phyloP scores from a whole-genome alignment of 2,329 filamentous ascomycete species.

The Immersiporthe knoxdaviesiana region DNA sequence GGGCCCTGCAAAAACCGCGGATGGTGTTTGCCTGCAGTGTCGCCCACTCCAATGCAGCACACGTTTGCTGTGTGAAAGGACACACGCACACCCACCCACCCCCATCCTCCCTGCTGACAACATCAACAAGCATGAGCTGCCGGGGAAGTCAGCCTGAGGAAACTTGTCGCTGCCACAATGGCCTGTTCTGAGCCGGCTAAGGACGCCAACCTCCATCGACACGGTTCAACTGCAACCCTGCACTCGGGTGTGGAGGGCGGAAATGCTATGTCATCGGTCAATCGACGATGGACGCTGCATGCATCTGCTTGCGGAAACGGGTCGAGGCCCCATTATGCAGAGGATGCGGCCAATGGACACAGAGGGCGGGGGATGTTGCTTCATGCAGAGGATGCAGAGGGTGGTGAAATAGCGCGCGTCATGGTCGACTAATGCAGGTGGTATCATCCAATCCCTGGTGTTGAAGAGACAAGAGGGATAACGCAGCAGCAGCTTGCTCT shows the following conservation, averaged over 20 bases:
- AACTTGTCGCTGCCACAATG: conserved; percentile 29
- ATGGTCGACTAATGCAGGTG: conserved; percentile 10
- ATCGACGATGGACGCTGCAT: conserved; percentile 21
- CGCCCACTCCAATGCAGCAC: conserved; percentile 32
- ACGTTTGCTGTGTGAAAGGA: conserved; percentile 36
- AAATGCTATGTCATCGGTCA: conserved; percentile 21
- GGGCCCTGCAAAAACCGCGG: conserved; percentile 35
- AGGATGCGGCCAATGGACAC: conserved; percentile 20
- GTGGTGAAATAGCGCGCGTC: conserved; percentile 11
- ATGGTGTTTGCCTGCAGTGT: conserved; percentile 34
- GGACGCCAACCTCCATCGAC: conserved; percentile 9
- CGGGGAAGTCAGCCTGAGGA: conserved; percentile 32
- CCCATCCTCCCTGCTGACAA: neutral
- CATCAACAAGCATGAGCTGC: conserved; percentile 11
- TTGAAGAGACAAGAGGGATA: neutral
- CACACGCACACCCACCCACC: conserved; percentile 14
- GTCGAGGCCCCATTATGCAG: conserved; percentile 27
- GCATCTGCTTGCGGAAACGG: conserved; percentile 21
- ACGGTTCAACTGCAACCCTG: conserved; percentile 8
- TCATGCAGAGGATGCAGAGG: conserved; percentile 22
- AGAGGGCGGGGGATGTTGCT: conserved; percentile 1
- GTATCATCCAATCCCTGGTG: neutral
- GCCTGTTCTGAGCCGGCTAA: conserved; percentile 8
- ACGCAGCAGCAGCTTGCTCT: neutral
- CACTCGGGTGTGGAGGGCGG: conserved; percentile 21